Conservation (phyloP, 495 filamentous ascomycete species). For the Penicillium angulare region DNA sequence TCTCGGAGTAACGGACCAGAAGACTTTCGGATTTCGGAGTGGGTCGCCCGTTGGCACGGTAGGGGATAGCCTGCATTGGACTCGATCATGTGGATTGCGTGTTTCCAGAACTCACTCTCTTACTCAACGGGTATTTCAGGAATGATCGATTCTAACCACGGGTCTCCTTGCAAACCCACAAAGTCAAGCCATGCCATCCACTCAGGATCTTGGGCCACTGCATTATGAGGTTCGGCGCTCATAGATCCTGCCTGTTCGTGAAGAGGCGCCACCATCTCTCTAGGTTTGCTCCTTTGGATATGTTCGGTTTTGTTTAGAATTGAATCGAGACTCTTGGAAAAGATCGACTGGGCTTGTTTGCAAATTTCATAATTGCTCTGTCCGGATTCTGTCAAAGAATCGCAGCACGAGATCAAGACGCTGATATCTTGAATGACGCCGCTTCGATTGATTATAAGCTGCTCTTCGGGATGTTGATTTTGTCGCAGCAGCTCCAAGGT, state of each 20-base stretch:
- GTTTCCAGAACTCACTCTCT: too few species aligned
- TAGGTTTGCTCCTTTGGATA: background rate
- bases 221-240: background rate
- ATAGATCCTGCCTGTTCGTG: background rate
- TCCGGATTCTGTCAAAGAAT: background rate
- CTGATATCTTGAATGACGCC: constrained; percentile 9
- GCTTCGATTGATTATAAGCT: constrained; percentile 1
- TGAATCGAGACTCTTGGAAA: constrained; percentile 9
- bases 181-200: constrained; percentile 5
- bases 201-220: constrained; percentile 1
- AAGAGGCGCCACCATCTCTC: background rate
- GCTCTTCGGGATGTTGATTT: background rate
- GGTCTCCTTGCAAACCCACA: constrained; percentile 1
- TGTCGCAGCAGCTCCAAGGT: constrained; percentile 7
- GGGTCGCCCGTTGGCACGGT: too few species aligned
- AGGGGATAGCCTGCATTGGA: too few species aligned
- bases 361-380: constrained; percentile 4
- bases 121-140: too few species aligned
- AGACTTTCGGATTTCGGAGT: too few species aligned
- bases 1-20: too few species aligned
- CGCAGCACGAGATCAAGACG: constrained; percentile 3
- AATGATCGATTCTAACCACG: background rate
- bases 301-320: constrained; percentile 4
- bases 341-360: constrained; percentile 2
- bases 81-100: too few species aligned